Percentiles rank a stretch among this genome's conserved stretches.
These are phyloP conservation scores for Hypoxylon trugodes DNA, from an alignment of 495 filamentous ascomycete species.

Conservation along the genomic window DNA sequence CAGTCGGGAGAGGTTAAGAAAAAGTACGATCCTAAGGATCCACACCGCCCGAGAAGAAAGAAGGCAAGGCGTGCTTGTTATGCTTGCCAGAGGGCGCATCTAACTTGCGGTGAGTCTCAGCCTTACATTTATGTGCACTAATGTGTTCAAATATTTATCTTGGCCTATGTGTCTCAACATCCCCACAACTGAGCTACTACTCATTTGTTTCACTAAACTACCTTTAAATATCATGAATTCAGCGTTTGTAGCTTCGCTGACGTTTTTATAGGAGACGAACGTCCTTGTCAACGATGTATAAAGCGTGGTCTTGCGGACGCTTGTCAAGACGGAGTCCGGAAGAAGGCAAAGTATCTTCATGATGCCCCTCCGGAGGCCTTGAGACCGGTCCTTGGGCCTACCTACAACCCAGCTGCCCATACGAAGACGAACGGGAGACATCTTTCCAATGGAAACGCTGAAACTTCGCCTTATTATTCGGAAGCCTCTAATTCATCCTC, in stretches of 20 bases:
- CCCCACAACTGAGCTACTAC: slow-evolving; percentile 26
- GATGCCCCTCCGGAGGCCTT: slow-evolving; percentile 84
- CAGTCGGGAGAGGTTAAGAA: slow-evolving; percentile 61
- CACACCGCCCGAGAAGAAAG: slow-evolving; percentile 86
- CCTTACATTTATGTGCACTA: slow-evolving; percentile 30
- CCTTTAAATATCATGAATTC: slow-evolving; percentile 19
- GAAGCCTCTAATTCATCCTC: slow-evolving; percentile 39
- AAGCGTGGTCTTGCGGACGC: slow-evolving; percentile 88
- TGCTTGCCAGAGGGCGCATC: slow-evolving; percentile 95
- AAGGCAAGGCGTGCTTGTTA: slow-evolving; percentile 95
- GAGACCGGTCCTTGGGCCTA: slow-evolving; percentile 63
- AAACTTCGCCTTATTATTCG: slow-evolving; percentile 43
- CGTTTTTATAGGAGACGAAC: slow-evolving; percentile 65
- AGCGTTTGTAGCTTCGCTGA: slow-evolving; percentile 26
- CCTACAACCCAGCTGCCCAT: slow-evolving; percentile 57
- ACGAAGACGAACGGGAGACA: slow-evolving; percentile 47
- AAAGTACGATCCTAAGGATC: slow-evolving; percentile 81
- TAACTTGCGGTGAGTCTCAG: slow-evolving; percentile 90
- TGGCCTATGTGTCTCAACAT: slow-evolving; percentile 30
- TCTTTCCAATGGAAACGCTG: slow-evolving; percentile 36
- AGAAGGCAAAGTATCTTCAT: slow-evolving; percentile 99
- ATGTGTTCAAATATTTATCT: slow-evolving; percentile 31
- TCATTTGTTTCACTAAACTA: slow-evolving; percentile 12
- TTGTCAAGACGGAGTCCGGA: slow-evolving; percentile 95
- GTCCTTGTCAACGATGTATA: slow-evolving; percentile 92